Base-by-base conservation (phyloP, 2,329 filamentous ascomycete genomes). In the Alternaria longipes region DNA sequence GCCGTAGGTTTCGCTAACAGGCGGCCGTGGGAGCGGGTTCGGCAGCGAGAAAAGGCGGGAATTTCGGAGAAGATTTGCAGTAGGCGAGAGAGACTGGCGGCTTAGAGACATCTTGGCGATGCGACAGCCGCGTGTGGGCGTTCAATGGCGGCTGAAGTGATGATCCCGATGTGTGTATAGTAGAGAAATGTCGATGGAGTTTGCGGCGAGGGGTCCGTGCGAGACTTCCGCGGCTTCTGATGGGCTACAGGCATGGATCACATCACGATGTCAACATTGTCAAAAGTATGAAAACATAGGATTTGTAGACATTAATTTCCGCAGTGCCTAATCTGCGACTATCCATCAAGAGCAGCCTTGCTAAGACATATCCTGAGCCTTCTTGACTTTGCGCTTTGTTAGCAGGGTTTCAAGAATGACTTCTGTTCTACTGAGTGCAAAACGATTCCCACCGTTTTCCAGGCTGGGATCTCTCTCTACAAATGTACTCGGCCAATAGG, bases 41-140 rank as follows among this genome's bases (percentile, higher is more conserved):
- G 94, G 94, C 57, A 98, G 84, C 24, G 94, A 91, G 82, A 98
- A 98, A 71, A 98, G 86, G 69, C 94, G 91, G 60, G 94, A 98
- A 62, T 89, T 88, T 78, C 94, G 90, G 74, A 98, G 86, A 69
- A 98, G 86, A 64, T 85, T 85, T 56, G 87, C 86, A 54, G 87
- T 86, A 34, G 88, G 88, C 62, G 88, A 90, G n/a, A 74, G 59
- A 22, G 66, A 74, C 61, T 77, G 74, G 44, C 77, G 71, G 32
- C 69, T 71, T 62, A 74, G 68, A 54, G 76, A 72, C 75, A 79
- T 79, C 8, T 53, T 61, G 67, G 64, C 68, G 73, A 80, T 76
- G 72, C 74, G 71, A 73, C 74, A 74, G 74, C 74, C 71, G 71
- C 71, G 65, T 65, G 64, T 38, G 65, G 66, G 69, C 67, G 59